Base-by-base conservation (phyloP, 257 asterid species). In the Agastache rugosa region DNA sequence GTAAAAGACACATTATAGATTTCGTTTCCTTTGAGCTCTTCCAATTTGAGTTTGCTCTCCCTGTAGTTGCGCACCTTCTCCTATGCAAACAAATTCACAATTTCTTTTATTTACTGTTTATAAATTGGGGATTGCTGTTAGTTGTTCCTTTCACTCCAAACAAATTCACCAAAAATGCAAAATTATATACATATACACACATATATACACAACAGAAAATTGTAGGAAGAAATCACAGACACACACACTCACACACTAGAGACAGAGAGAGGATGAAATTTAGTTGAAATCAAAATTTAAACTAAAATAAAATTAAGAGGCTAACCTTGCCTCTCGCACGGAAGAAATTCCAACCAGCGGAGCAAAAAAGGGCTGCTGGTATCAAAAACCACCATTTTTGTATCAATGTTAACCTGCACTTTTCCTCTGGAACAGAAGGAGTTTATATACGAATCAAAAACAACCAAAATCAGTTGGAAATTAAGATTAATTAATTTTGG, bases 291-390 rank as follows among this genome's bases (percentile, higher is more conserved):
- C 45, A 31, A 31, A 31, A 4, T 31, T 31, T 2, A 31, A 3
- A 29, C 0, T 0, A 29, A 29, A 3, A 4, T 3, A 29, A 29
- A 29, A 29, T 29, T 29, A 29, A 29, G 44, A 39, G 9, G 12
- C 25, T 9, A 22, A 55, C 62, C 39, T 56, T 6, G 63, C 9
- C 35, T 23, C 35, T 56, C 3, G 37, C 63, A 56, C 63, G 39
- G 66, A 20, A 54, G 54, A 17, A 12, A 23, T 64, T 67, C 97
- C 97, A 91, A 34, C 91, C 78, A 48, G 96, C 96, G 55, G 88
- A 91, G 76, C 96, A 93, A 75, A 91, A 91, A 35, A 91, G 77
- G 55, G 85, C 88, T 63, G 92, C 97, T 2, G 96, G 97, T 41
- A 89, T 31, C 23, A 89, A 7, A 87, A 77, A 82, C 92, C 63